A percentile compares a stretch with the other conserved stretches of the same genome.
phyloP scores from a whole-genome alignment of 345 rosid genomes.

The Turritis glabra region DNA sequence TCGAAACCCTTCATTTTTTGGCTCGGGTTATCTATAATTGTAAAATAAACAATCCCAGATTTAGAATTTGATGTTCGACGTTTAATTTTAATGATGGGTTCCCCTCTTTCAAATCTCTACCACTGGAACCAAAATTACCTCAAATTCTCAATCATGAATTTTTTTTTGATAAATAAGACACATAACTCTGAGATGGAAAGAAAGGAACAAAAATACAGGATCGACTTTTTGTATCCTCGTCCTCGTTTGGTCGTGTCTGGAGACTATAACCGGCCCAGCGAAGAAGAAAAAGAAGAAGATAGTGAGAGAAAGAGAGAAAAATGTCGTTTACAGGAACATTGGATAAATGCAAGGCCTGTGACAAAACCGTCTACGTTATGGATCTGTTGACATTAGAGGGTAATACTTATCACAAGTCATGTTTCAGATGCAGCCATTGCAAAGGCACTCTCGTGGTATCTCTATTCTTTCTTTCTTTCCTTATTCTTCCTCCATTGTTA shows the following conservation, averaged over 20 bases:
- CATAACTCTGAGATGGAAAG: background rate
- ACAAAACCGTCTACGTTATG: slow-evolving; percentile 87
- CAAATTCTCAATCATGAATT: slow-evolving; percentile 8
- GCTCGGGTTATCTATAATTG: background rate
- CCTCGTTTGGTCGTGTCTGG: slow-evolving; percentile 28
- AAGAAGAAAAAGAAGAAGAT: slow-evolving; percentile 5
- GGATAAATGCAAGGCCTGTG: slow-evolving; percentile 98
- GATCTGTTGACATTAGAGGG: slow-evolving; percentile 89
- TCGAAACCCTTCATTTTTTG: slow-evolving; percentile 18
- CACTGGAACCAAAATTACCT: slow-evolving; percentile 23
- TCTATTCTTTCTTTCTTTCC: background rate
- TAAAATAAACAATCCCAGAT: slow-evolving; percentile 19
- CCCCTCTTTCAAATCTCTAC: slow-evolving; percentile 37
- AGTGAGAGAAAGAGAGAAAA: background rate
- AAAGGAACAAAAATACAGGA: slow-evolving; percentile 3
- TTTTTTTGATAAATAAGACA: slow-evolving; percentile 26
- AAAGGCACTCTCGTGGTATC: slow-evolving; percentile 83
- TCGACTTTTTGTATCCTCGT: slow-evolving; percentile 20
- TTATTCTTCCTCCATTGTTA: slow-evolving; percentile 1
- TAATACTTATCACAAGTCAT: slow-evolving; percentile 78
- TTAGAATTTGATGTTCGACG: slow-evolving; percentile 16
- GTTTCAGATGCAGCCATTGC: slow-evolving; percentile 97
- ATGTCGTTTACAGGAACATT: slow-evolving; percentile 94
- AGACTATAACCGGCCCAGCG: slow-evolving; percentile 21
- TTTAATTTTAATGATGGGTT: background rate